Evolutionary conservation across 345 rosid species (phyloP).

Genomic region (Eucalyptus grandis): DNA sequence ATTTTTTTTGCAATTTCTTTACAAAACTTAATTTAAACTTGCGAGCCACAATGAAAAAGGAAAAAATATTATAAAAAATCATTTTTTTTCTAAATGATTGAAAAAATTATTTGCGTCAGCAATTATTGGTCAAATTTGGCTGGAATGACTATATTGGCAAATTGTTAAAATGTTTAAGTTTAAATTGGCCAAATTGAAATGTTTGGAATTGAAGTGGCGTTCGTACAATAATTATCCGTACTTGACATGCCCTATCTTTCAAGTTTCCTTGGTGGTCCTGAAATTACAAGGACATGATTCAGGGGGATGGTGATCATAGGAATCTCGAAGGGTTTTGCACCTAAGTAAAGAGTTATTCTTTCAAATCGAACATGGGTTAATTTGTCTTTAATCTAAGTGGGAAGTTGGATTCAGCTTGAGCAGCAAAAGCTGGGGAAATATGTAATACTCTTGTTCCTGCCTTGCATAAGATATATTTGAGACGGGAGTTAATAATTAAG

Average conservation of each 20-base stretch:
- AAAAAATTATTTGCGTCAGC: accelerated
- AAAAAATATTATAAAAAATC: background rate
- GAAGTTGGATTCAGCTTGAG: background rate
- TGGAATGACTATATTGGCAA: accelerated
- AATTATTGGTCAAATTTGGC: background rate
- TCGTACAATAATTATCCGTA: background rate
- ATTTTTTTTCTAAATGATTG: background rate
- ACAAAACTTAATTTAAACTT: background rate
- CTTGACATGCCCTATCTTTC: background rate
- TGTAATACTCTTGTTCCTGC: background rate
- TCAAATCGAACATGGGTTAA: background rate
- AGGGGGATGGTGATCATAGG: background rate
- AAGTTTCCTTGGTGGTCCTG: background rate
- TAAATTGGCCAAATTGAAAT: background rate
- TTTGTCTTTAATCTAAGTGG: background rate
- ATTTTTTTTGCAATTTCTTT: background rate
- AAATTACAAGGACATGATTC: background rate
- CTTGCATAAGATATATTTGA: background rate
- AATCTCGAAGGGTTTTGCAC: background rate
- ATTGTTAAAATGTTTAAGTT: background rate
- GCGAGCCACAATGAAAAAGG: background rate
- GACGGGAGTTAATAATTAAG: background rate
- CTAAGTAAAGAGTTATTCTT: background rate
- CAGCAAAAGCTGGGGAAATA: background rate
- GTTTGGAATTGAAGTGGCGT: accelerated